Conservation (phyloP, 495 filamentous ascomycete species). For the Tuber aestivum region DNA sequence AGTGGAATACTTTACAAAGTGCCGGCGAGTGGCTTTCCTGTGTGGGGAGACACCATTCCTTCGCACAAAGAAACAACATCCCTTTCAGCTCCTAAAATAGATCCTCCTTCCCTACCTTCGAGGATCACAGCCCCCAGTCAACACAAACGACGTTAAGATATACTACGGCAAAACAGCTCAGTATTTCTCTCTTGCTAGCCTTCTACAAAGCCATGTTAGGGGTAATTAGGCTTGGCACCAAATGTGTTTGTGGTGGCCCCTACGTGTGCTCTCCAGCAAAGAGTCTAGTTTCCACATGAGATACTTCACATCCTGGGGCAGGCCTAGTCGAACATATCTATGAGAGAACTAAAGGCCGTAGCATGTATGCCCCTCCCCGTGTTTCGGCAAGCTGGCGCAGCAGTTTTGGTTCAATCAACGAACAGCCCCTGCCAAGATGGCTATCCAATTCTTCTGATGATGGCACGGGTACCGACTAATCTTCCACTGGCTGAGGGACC, state of each 20-base stretch:
- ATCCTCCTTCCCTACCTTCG: neutral
- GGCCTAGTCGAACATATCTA: neutral
- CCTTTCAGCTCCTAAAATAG: neutral
- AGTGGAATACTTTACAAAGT: neutral
- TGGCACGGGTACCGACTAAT: neutral
- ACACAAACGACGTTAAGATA: neutral
- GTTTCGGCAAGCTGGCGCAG: no score
- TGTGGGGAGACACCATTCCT: neutral
- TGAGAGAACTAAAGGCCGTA: no score
- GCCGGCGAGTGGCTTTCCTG: neutral
- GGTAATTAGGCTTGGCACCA: neutral
- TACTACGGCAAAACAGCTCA: neutral
- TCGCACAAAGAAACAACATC: neutral
- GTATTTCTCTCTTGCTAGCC: neutral
- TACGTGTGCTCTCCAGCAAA: no score
- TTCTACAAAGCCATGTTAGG: neutral
- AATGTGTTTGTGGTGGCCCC: neutral
- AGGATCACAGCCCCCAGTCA: neutral
- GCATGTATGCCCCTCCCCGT: no score
- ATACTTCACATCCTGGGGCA: no score
- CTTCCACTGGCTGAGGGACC: neutral
- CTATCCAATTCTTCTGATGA: neutral
- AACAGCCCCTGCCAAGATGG: neutral
- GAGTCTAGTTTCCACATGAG: neutral
- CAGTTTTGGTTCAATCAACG: neutral